Conservation (phyloP, 2,329 filamentous ascomycete genomes). For the Trichoderma guizhouense region DNA sequence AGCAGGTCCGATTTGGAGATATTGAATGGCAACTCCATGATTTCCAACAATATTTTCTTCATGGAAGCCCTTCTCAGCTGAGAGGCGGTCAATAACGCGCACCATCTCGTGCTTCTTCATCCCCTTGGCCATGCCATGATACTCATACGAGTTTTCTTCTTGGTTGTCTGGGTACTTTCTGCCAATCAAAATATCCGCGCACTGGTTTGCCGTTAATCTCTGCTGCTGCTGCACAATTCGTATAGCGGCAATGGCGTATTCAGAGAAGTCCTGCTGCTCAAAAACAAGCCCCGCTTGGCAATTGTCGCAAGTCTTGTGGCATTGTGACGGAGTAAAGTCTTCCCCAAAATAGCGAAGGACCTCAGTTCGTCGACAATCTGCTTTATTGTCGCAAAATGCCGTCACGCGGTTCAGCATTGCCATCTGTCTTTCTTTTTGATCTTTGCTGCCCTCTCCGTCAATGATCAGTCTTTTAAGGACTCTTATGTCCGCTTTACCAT, state of each 20-base stretch:
- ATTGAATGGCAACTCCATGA: conserved; percentile 69
- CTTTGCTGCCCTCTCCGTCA: conserved; percentile 68
- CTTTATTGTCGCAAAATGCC: conserved; percentile 84
- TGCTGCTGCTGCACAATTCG: conserved; percentile 60
- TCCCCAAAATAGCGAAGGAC: conserved; percentile 95
- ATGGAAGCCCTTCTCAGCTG: conserved; percentile 67
- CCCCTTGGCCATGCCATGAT: conserved; percentile 65
- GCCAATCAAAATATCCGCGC: conserved; percentile 80
- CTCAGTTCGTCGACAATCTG: conserved; percentile 82
- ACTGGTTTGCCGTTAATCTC: conserved; percentile 71
- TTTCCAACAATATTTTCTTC: conserved; percentile 59
- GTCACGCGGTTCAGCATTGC: conserved; percentile 83
- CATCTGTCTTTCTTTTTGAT: conserved; percentile 80
- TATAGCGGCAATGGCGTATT: conserved; percentile 69
- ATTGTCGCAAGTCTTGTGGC: conserved; percentile 79
- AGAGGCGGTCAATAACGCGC: conserved; percentile 74
- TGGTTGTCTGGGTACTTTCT: conserved; percentile 58
- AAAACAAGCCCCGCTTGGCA: conserved; percentile 72
- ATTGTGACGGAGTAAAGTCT: conserved; percentile 68
- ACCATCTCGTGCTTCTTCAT: conserved; percentile 75
- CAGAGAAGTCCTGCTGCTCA: conserved; percentile 71
- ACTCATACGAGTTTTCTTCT: conserved; percentile 50
- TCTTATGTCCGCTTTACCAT: conserved; percentile 72
- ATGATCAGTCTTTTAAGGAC: conserved; percentile 77
- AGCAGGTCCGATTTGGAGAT: conserved; percentile 53